phyloP scores from a whole-genome alignment of 306 rosid species.

The Herpetospermum pedunculosum region DNA sequence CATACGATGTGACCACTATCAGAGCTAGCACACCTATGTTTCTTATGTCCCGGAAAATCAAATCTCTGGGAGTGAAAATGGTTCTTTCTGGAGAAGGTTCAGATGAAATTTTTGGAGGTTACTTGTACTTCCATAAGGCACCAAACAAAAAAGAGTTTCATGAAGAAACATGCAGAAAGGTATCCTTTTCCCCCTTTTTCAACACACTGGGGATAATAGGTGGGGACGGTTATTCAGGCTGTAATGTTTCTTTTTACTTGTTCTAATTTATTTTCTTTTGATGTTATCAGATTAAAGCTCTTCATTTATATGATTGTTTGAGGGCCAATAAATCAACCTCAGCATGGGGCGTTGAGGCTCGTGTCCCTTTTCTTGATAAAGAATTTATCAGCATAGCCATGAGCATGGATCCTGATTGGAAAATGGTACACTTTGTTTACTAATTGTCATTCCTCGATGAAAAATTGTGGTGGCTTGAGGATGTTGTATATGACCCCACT shows the following conservation, averaged over 20 bases:
- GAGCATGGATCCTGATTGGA: constrained; percentile 89
- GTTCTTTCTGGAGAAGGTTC: constrained; percentile 99
- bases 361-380: constrained; percentile 93
- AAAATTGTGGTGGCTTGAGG: not conserved
- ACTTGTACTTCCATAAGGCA: constrained; percentile 95
- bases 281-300: constrained; percentile 64
- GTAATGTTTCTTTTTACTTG: constrained; percentile 3
- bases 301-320: constrained; percentile 92
- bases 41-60: constrained; percentile 96
- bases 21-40: constrained; percentile 99
- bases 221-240: not conserved
- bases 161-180: constrained; percentile 89
- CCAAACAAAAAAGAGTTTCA: constrained; percentile 89
- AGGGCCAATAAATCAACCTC: constrained; percentile 94
- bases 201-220: not conserved
- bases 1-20: constrained; percentile 88
- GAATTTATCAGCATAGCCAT: constrained; percentile 62
- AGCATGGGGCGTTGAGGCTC: constrained; percentile 99
- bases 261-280: constrained; percentile 13
- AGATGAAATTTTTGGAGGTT: constrained; percentile 96
- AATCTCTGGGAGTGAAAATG: constrained; percentile 98
- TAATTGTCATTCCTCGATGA: not conserved
- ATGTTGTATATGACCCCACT: not conserved
- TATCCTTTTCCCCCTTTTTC: constrained; percentile 14
- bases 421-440: constrained; percentile 44